phyloP scores from a whole-genome alignment of 1,139 yeast species.

The Trichomonascaceae sp. region DNA sequence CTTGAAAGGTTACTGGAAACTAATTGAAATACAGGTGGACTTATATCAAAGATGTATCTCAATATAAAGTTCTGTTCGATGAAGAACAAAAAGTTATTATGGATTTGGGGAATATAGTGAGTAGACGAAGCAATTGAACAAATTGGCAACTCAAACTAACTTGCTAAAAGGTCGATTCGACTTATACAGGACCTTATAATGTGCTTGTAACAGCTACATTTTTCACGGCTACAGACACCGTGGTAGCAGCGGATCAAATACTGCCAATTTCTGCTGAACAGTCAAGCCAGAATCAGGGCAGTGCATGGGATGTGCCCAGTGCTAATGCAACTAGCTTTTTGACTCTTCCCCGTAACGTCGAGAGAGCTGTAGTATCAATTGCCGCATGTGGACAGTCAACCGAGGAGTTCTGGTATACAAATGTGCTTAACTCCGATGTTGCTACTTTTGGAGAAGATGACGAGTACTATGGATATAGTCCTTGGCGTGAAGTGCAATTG shows the following conservation, averaged over 20 bases:
- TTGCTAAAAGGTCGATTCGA: constrained; percentile 36
- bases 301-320: not conserved
- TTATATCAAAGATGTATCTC: constrained; percentile 59
- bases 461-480: constrained; percentile 36
- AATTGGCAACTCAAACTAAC: not conserved
- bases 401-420: constrained; percentile 74
- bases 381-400: constrained; percentile 70
- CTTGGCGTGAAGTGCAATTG: constrained; percentile 35
- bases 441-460: not conserved
- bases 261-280: constrained; percentile 8
- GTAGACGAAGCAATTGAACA: not conserved
- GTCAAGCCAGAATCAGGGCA: constrained; percentile 2
- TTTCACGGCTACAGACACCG: constrained; percentile 12
- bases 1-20: constrained; percentile 32
- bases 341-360: constrained; percentile 51
- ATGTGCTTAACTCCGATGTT: not conserved
- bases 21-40: constrained; percentile 35
- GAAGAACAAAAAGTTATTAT: constrained; percentile 26
- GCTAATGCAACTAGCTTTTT: constrained; percentile 8
- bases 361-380: constrained; percentile 52
- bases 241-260: constrained; percentile 1
- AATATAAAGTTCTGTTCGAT: constrained; percentile 47
- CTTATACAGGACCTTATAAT: constrained; percentile 57
- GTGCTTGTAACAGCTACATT: constrained; percentile 48
- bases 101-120: constrained; percentile 55